Conservation (phyloP, 805 yeast species). For the Saccharomyces mikatae region DNA sequence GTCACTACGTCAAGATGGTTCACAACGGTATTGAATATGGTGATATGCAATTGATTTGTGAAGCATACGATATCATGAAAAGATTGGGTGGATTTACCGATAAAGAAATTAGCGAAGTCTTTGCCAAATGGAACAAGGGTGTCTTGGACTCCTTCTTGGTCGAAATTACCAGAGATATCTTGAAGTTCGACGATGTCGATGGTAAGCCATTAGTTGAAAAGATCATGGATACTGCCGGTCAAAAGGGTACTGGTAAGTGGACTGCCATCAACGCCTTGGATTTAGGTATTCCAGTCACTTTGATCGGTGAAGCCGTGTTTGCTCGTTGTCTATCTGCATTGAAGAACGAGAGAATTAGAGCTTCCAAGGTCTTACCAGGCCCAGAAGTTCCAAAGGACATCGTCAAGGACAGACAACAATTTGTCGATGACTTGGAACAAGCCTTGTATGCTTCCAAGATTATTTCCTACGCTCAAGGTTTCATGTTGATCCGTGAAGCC, state of each 20-base stretch:
- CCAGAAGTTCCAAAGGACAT: slow-evolving; percentile 61
- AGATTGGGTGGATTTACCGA: slow-evolving; percentile 84
- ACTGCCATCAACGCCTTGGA: slow-evolving; percentile 97
- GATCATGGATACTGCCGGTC: slow-evolving; percentile 95
- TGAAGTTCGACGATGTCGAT: slow-evolving; percentile 81
- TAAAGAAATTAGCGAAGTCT: slow-evolving; percentile 89
- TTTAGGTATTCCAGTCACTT: slow-evolving; percentile 95
- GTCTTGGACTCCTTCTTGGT: slow-evolving; percentile 94
- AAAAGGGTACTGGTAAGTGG: slow-evolving; percentile 99
- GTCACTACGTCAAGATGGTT: slow-evolving; percentile 98
- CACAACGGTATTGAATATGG: slow-evolving; percentile 99
- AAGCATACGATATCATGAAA: slow-evolving; percentile 94
- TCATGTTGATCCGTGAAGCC: slow-evolving; percentile 98
- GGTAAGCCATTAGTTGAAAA: slow-evolving; percentile 93
- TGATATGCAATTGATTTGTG: slow-evolving; percentile 98
- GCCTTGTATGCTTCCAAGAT: slow-evolving; percentile 97
- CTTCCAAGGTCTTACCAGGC: slow-evolving; percentile 71
- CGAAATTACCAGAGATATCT: slow-evolving; percentile 93
- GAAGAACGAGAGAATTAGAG: slow-evolving; percentile 83
- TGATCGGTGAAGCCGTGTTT: slow-evolving; percentile 98
- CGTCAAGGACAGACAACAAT: slow-evolving; percentile 67
- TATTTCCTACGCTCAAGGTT: slow-evolving; percentile 98
- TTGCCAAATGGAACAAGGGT: slow-evolving; percentile 91
- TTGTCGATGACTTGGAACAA: slow-evolving; percentile 91
- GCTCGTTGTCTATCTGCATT: slow-evolving; percentile 92